Evolutionary conservation across 805 yeast genomes (phyloP).

Genomic region (Cyberlindnera xylosilytica): DNA sequence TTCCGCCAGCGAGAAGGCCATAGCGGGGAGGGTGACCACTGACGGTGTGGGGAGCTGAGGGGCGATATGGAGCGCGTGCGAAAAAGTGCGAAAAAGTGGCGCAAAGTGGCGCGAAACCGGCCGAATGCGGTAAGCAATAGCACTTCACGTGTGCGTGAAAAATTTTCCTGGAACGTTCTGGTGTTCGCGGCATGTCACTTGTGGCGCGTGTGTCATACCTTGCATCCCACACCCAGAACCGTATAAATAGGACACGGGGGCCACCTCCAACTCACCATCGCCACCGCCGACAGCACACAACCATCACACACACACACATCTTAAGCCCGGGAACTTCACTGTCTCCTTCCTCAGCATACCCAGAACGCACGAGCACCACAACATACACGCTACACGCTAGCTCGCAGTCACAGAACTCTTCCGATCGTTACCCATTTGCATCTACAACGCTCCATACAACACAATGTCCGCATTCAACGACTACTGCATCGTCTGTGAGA

Average conservation of each 20-base stretch:
- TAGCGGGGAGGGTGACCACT: too few species aligned
- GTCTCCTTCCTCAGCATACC: too few species aligned
- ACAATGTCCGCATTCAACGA: constrained; percentile 43
- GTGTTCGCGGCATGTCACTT: neutral
- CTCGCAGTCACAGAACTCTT: too few species aligned
- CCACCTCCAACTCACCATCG: neutral
- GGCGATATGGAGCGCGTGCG: neutral
- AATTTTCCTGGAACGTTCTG: constrained; percentile 1
- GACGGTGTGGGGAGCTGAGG: neutral
- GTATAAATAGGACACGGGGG: neutral
- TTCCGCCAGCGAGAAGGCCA: too few species aligned
- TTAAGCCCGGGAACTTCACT: too few species aligned
- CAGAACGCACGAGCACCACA: too few species aligned
- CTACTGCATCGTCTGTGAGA: constrained; percentile 58
- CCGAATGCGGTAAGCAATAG: neutral
- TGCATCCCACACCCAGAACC: neutral
- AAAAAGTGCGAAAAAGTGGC: too few species aligned
- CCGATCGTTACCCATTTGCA: neutral
- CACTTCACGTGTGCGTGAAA: constrained; percentile 1
- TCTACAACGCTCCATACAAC: neutral
- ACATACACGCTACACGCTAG: too few species aligned
- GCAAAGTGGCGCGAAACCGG: neutral
- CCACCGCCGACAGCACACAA: neutral
- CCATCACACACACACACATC: too few species aligned
- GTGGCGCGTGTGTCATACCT: constrained; percentile 1